Evolutionary conservation across 495 filamentous ascomycete genomes (phyloP), one percentile per base, ranked within the genome.

Genomic region (Aspergillus panamensis): DNA sequence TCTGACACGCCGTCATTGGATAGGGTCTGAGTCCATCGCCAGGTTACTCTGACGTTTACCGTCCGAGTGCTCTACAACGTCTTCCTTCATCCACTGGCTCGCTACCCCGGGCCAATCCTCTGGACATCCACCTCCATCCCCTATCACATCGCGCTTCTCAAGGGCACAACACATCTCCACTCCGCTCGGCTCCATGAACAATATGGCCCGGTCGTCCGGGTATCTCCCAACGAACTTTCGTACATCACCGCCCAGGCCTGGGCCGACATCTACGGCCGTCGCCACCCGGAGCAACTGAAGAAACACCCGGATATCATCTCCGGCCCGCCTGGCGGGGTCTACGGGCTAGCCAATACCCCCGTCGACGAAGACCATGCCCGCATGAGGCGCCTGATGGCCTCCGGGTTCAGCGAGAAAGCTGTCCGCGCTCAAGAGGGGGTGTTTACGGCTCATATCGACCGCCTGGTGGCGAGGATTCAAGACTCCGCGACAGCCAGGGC

Each of bases 251-350:
- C 21, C 12, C 19, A 55, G 2, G 52, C 40, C 52, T 55, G 52
- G 52, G 14, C 14, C 40, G 52, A 45, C 29, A 47, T 55, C n/a
- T 25, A 55, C 40, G 52, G 19, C 5, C 51, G 43, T 29, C 33
- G 33, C 1, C 33, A 37, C 7, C 33, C 33, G 33, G 33, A 37
- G 33, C 33, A 37, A 37, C 8, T 37, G 33, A 37, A 37, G 33
- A 37, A 37, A 7, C 33, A 37, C 14, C 33, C 33, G 14, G 33
- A 37, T 37, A 37, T 37, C 14, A 37, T 37, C 14, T 37, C 33
- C 2, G 33, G 33, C 1, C 33, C 33, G 3, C 33, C 33, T 8
- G 33, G 33, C 14, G 33, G 33, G 33, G 14, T 37, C 3, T 37
- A 43, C 21, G 40, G 40, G 25, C 29, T 43, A 7, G 16, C 19